Conservation (phyloP, 768 basidiomycete genomes). For the Panaeolus cyanescens region DNA sequence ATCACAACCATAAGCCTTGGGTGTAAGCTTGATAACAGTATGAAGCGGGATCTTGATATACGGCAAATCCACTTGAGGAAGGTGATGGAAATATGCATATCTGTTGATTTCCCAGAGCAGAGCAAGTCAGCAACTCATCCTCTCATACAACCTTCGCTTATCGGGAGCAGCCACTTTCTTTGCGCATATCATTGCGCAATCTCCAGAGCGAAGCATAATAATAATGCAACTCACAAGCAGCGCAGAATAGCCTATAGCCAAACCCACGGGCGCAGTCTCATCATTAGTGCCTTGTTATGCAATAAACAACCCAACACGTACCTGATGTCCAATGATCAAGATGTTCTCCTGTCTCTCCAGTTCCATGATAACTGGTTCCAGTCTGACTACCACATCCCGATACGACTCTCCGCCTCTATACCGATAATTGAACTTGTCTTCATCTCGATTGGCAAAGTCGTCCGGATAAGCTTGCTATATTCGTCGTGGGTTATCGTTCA, state of each 20-base stretch:
- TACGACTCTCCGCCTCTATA: slow-evolving; percentile 98
- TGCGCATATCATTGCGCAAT: not conserved
- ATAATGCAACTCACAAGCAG: slow-evolving; percentile 55
- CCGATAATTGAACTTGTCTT: slow-evolving; percentile 99
- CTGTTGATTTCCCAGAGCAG: slow-evolving; percentile 39
- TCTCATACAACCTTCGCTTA: not conserved
- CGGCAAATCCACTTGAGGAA: slow-evolving; percentile 91
- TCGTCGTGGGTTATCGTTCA: not conserved
- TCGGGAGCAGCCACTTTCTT: not conserved
- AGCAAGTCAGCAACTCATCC: slow-evolving; percentile 4
- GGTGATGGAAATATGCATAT: slow-evolving; percentile 95
- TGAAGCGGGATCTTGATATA: slow-evolving; percentile 98
- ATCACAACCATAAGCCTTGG: slow-evolving; percentile 98
- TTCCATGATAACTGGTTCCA: slow-evolving; percentile 99
- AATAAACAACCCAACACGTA: slow-evolving; percentile 23
- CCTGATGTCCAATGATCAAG: slow-evolving; percentile 94
- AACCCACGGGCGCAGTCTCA: slow-evolving; percentile 5
- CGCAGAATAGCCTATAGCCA: slow-evolving; percentile 69
- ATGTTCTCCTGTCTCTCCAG: slow-evolving; percentile 98
- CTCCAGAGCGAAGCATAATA: not conserved
- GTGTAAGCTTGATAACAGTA: slow-evolving; percentile 97
- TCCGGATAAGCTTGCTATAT: slow-evolving; percentile 92
- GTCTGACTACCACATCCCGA: slow-evolving; percentile 90
- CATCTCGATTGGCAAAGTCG: slow-evolving; percentile 96
- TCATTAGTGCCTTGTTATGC: not conserved